Percentiles rank a stretch among this genome's conserved stretches.
phyloP scores from a whole-genome alignment of 2,329 filamentous ascomycete species.

The Colletotrichum abscissum region DNA sequence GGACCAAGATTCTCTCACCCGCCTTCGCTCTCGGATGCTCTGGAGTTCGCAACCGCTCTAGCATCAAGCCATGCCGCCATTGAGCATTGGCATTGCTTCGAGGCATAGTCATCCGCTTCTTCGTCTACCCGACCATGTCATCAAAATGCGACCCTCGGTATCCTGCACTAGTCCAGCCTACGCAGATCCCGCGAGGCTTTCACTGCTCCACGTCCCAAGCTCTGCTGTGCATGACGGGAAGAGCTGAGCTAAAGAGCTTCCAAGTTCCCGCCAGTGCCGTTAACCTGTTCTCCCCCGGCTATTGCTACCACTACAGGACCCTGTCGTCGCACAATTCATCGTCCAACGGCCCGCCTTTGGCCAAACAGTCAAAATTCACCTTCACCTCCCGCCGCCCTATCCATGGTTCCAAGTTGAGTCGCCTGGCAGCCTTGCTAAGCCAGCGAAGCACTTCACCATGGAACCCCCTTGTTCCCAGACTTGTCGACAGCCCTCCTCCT shows the following conservation, averaged over 20 bases:
- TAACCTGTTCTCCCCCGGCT: neutral
- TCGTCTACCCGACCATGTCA: neutral
- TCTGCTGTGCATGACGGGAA: constrained; percentile 23
- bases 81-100: neutral
- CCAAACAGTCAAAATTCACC: neutral
- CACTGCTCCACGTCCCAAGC: neutral
- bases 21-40: constrained; percentile 8
- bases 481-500: constrained; percentile 13
- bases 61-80: neutral
- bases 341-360: constrained; percentile 17
- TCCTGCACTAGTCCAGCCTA: constrained; percentile 17
- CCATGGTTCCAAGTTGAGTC: constrained; percentile 3
- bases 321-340: neutral
- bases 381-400: constrained; percentile 6
- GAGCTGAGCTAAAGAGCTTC: constrained; percentile 4
- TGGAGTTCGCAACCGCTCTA: neutral
- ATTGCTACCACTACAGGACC: neutral
- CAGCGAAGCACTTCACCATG: constrained; percentile 20
- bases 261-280: neutral
- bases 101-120: neutral
- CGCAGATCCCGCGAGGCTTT: constrained; percentile 1
- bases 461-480: constrained; percentile 15
- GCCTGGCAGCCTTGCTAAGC: constrained; percentile 26
- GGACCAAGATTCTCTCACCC: neutral
- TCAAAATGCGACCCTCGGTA: neutral